These are phyloP conservation scores for Paraurostyla sp. DNA, from an alignment of 73 alveolate species.

Conservation along the genomic window DNA sequence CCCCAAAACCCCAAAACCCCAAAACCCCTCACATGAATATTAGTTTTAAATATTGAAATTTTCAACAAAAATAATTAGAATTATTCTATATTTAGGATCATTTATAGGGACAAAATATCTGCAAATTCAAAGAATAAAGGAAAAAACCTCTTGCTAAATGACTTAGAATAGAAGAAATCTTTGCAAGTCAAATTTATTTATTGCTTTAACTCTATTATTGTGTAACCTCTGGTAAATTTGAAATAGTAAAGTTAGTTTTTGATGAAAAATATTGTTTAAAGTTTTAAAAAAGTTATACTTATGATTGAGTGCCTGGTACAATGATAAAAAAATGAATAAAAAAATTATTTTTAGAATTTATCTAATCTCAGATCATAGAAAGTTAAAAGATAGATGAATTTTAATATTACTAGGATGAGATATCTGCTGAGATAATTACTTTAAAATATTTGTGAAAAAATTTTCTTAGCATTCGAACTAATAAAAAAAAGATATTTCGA, in stretches of 20 bases:
- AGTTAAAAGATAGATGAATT: constrained; percentile 58
- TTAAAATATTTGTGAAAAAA: constrained; percentile 82
- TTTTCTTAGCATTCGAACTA: constrained; percentile 90
- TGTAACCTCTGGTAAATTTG: no score
- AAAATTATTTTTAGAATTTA: no score
- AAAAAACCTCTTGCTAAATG: background rate
- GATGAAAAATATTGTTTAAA: no score
- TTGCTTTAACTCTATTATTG: constrained; percentile 59
- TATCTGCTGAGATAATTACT: constrained; percentile 88
- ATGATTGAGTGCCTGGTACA: no score
- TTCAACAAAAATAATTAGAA: constrained; percentile 64
- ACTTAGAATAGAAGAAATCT: constrained; percentile 46
- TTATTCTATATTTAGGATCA: constrained; percentile 70
- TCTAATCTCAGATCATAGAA: no score
- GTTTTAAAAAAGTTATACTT: no score
- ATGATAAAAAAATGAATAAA: no score
- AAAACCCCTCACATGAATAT: background rate
- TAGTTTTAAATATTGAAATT: background rate
- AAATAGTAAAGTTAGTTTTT: no score
- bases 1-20: no score
- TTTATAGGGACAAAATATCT: constrained; percentile 70
- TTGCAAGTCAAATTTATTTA: background rate
- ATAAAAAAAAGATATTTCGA: constrained; percentile 91
- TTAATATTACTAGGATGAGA: constrained; percentile 69
- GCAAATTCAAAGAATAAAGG: constrained; percentile 64